A percentile compares a stretch with the other conserved stretches of the same genome.
These are phyloP conservation scores for Tricholoma sp. DNA, from an alignment of 768 basidiomycete species.

Conservation along the genomic window DNA sequence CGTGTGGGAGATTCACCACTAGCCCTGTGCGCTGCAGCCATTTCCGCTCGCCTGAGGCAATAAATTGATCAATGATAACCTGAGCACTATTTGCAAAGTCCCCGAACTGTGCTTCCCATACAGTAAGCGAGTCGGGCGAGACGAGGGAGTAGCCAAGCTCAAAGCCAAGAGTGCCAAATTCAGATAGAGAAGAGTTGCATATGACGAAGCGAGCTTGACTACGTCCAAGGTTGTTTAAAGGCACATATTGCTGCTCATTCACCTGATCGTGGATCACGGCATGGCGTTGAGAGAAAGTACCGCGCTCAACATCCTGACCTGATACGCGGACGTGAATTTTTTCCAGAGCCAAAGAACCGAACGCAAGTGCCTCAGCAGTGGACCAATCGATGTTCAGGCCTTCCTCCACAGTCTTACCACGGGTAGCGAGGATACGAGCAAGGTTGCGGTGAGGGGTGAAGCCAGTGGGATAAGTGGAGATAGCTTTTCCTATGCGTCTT, in stretches of 20 bases:
- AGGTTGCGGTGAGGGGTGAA: conserved; percentile 92
- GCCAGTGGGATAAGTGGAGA: conserved; percentile 79
- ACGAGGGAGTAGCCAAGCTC: conserved; percentile 98
- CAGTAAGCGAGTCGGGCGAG: conserved; percentile 84
- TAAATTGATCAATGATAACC: conserved; percentile 98
- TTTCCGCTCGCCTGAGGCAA: conserved; percentile 95
- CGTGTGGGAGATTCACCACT: conserved; percentile 87
- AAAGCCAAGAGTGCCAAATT: conserved; percentile 92
- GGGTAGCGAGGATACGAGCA: conserved; percentile 80
- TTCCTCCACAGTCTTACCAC: conserved; percentile 89
- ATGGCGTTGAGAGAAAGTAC: conserved; percentile 98
- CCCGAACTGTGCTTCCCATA: conserved; percentile 99
- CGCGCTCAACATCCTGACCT: conserved; percentile 97
- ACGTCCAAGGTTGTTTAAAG: conserved; percentile 82
- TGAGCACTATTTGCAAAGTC: conserved; percentile 98
- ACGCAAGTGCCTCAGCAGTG: conserved; percentile 95
- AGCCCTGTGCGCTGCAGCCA: conserved; percentile 94
- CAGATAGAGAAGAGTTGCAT: conserved; percentile 96
- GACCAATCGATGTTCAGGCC: conserved; percentile 96
- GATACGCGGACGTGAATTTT: conserved; percentile 93
- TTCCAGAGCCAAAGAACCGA: conserved; percentile 90
- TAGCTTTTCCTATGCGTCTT: conserved; percentile 78
- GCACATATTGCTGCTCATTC: conserved; percentile 86
- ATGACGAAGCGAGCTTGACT: conserved; percentile 91
- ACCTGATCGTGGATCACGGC: conserved; percentile 95